These are phyloP conservation scores for Papilionanthe hybrid DNA, from an alignment of 116 monocot genomes.

Conservation along the genomic window DNA sequence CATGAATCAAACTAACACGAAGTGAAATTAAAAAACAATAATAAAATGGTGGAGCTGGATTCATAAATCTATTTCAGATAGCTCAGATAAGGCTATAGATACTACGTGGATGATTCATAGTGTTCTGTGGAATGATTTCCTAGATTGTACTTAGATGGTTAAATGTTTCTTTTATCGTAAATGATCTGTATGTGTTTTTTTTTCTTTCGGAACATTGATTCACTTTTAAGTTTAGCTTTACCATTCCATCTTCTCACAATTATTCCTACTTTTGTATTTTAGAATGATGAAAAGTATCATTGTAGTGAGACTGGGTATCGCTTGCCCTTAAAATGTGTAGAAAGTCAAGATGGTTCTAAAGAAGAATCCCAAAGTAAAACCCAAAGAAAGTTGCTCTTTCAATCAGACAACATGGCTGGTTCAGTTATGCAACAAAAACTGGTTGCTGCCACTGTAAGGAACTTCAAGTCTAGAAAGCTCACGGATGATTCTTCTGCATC, in stretches of 20 bases:
- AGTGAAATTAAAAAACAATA: neutral
- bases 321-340: conserved; percentile 68
- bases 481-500: conserved; percentile 40
- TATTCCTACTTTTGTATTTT: conserved; percentile 9
- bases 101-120: too few relatives aligned
- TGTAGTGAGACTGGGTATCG: conserved; percentile 99
- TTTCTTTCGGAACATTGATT: too few relatives aligned
- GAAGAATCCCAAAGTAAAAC: conserved; percentile 25
- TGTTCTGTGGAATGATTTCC: too few relatives aligned
- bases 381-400: conserved; percentile 36
- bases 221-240: neutral
- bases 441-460: conserved; percentile 15
- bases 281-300: conserved; percentile 77
- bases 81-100: neutral
- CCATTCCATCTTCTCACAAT: conserved; percentile 4
- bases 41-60: neutral
- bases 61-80: neutral
- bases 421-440: too few relatives aligned
- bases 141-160: too few relatives aligned
- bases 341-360: conserved; percentile 38
- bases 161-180: too few relatives aligned
- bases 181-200: too few relatives aligned
- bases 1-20: neutral
- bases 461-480: conserved; percentile 44
- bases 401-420: conserved; percentile 4